These are phyloP conservation scores for Selenicereus undatus DNA, from an alignment of 148 eudicot genomes.

Conservation along the genomic window DNA sequence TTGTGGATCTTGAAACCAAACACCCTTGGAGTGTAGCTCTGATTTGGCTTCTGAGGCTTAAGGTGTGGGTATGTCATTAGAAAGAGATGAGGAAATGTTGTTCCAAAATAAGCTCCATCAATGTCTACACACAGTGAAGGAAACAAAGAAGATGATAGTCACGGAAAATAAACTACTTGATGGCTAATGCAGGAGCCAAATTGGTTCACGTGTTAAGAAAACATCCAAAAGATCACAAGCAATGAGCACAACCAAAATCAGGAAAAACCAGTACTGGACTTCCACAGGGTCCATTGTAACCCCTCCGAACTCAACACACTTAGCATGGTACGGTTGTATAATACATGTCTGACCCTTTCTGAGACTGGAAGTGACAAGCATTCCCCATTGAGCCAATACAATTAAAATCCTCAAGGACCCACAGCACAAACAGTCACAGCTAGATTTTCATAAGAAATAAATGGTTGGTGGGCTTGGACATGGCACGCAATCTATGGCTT, in stretches of 20 bases:
- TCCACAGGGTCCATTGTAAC: neutral
- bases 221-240: neutral
- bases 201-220: neutral
- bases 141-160: constrained; percentile 9
- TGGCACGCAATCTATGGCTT: neutral
- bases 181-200: neutral
- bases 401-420: neutral
- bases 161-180: neutral
- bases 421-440: neutral
- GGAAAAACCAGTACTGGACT: neutral
- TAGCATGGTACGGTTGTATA: neutral
- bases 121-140: constrained; percentile 44
- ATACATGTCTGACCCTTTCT: neutral
- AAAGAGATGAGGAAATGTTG: constrained; percentile 64
- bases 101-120: constrained; percentile 72
- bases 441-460: neutral
- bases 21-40: constrained; percentile 55
- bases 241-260: neutral
- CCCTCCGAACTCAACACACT: neutral
- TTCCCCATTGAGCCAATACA: neutral
- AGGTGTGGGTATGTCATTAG: constrained; percentile 71
- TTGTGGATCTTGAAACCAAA: constrained; percentile 74
- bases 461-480: neutral
- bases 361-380: neutral
- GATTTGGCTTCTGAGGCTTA: constrained; percentile 57